Percentiles rank a stretch among this genome's conserved stretches.
phyloP scores from a whole-genome alignment of 2,329 filamentous ascomycete genomes.

The Apiospora hydei region DNA sequence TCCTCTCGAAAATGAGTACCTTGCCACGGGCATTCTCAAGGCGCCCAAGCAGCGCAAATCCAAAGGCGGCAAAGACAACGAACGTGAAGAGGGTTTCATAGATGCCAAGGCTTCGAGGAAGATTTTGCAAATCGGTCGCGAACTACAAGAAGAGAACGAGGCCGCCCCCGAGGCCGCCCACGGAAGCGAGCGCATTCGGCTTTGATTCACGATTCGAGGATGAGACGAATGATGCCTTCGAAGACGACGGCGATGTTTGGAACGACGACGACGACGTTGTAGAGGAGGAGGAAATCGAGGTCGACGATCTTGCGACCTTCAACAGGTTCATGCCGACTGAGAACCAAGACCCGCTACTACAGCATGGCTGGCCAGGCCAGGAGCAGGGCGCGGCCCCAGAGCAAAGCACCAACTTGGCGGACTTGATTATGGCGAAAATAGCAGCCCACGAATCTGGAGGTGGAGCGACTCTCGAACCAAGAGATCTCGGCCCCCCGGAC shows the following conservation, averaged over 20 bases:
- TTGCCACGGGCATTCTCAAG: slow-evolving; percentile 74
- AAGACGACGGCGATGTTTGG: slow-evolving; percentile 59
- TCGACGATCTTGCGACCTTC: slow-evolving; percentile 87
- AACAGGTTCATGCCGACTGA: slow-evolving; percentile 84
- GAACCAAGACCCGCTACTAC: slow-evolving; percentile 71
- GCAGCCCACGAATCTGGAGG: slow-evolving; percentile 81
- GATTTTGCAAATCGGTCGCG: slow-evolving; percentile 88
- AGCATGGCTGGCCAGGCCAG: slow-evolving; percentile 65
- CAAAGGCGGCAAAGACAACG: slow-evolving; percentile 64
- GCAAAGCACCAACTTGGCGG: slow-evolving; percentile 77
- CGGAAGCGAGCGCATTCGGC: slow-evolving; percentile 72
- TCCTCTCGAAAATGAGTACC: slow-evolving; percentile 87
- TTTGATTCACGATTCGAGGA: slow-evolving; percentile 76
- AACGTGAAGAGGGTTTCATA: slow-evolving; percentile 72
- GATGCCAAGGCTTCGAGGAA: slow-evolving; percentile 88
- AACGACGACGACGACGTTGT: slow-evolving; percentile 79
- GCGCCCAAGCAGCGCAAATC: slow-evolving; percentile 74
- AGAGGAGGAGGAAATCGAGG: slow-evolving; percentile 82
- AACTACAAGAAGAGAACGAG: slow-evolving; percentile 84
- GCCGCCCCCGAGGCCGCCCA: slow-evolving; percentile 51
- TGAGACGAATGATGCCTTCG: slow-evolving; percentile 54
- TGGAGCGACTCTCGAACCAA: slow-evolving; percentile 45
- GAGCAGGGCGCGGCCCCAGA: slow-evolving; percentile 45
- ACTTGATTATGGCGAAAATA: slow-evolving; percentile 94
- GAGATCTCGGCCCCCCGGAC: slow-evolving; percentile 65